Percentiles rank a stretch among this genome's conserved stretches.
phyloP scores from a whole-genome alignment of 495 filamentous ascomycete genomes.

The Neurospora pannonica region DNA sequence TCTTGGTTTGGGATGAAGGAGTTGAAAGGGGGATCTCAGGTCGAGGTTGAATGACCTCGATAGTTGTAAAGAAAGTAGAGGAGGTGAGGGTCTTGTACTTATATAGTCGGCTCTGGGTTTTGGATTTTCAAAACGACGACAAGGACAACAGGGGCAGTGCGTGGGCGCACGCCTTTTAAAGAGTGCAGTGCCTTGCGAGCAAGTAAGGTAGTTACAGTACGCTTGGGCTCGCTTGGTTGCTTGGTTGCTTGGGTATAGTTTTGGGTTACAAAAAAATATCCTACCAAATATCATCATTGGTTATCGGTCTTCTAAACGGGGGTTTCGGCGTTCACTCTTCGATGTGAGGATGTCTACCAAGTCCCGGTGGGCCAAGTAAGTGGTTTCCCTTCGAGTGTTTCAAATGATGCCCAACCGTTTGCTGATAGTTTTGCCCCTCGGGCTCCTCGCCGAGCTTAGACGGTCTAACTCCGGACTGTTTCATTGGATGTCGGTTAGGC shows the following conservation, averaged over 20 bases:
- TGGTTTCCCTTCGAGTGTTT: background rate
- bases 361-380: background rate
- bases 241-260: background rate
- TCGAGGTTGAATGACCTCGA: background rate
- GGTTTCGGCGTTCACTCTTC: background rate
- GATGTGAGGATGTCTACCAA: background rate
- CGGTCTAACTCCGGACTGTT: background rate
- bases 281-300: background rate
- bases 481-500: background rate
- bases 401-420: background rate
- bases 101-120: background rate
- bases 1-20: background rate
- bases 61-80: background rate
- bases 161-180: background rate
- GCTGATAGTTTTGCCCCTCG: background rate
- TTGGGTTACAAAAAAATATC: background rate
- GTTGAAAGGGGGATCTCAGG: background rate
- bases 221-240: background rate
- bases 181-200: background rate
- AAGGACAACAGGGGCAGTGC: background rate
- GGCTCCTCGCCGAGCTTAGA: background rate
- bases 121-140: background rate
- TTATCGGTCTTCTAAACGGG: background rate
- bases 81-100: background rate
- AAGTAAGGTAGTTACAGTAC: constrained; percentile 1